Base-by-base conservation (phyloP, 2,329 filamentous ascomycete species). In the Biscogniauxia sp. region DNA sequence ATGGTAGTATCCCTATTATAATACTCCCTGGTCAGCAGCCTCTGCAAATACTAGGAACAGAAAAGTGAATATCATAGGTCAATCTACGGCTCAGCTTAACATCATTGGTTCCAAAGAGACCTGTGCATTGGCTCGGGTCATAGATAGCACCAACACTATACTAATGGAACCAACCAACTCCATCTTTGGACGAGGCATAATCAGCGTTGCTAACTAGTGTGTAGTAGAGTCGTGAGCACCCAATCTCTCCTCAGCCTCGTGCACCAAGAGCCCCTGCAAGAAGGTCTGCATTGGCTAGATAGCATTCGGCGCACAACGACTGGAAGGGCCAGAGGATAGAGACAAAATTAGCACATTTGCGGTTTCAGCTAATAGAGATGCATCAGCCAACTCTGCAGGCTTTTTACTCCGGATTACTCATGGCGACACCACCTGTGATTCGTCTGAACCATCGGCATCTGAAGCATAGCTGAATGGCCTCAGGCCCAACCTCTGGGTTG, bases 51-150 rank as follows among this genome's bases (percentile, higher is more conserved):
- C 11, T 6, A 45, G 6, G 17, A 13, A 15, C 5, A 45, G 13
- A n/a, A 62, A 67, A 54, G 63, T 73, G 17, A 71, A 73, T 58
- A 75, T 75, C 52, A 52, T 52, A 13, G 41, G 53, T 66, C 69
- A 23, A 66, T 62, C 52, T 69, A 72, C 32, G 68, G 71, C 70
- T 23, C 65, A 61, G 11, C 67, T 74, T 25, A 68, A 64, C 1
- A 45, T 17, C 17, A 11, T 6, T 45, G 17, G 37, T 45, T 45
- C 15, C 15, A 45, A 32, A 8, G 15, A n/a, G 37, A 3, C 37
- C 13, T 2, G 11, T 45, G 62, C 70, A 3, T 68, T 66, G 32
- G 73, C 74, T 9, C 79, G 72, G 70, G 59, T 77, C 19, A 79
- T 76, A 0, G 73, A 78, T 65, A 75, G 76, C 17, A 64, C 63